Evolutionary conservation across 495 filamentous ascomycete genomes (phyloP).

Genomic region (Aspergillus affinis): DNA sequence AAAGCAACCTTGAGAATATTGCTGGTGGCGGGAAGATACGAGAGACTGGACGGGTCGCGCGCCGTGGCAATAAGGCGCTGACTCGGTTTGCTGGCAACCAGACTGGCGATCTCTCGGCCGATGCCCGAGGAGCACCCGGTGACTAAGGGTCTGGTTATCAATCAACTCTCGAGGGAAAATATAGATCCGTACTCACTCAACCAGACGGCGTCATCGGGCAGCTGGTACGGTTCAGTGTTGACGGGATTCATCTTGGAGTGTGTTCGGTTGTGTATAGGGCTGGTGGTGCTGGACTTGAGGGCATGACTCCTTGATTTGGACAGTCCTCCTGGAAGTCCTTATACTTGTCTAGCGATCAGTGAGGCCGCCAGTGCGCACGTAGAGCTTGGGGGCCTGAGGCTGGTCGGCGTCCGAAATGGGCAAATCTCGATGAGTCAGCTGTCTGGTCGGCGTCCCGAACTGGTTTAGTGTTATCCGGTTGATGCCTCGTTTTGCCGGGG

Average conservation of each 20-base stretch:
- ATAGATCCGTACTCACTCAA: conserved; percentile 38
- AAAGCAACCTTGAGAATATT: conserved; percentile 40
- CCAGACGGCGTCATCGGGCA: conserved; percentile 50
- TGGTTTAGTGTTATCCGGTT: neutral
- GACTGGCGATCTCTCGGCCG: conserved; percentile 39
- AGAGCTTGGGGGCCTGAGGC: too few species aligned
- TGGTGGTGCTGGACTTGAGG: too few species aligned
- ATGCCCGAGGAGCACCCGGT: conserved; percentile 22
- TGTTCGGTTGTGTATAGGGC: neutral
- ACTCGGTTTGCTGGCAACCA: conserved; percentile 30
- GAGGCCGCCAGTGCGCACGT: too few species aligned
- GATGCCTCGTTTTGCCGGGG: too few species aligned
- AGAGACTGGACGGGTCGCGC: conserved; percentile 28
- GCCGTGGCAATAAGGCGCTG: conserved; percentile 49
- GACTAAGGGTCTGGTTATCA: neutral
- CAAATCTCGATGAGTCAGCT: neutral
- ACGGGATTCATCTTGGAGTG: conserved; percentile 12
- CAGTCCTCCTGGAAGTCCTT: too few species aligned
- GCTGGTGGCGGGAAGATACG: conserved; percentile 25
- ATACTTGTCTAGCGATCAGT: too few species aligned
- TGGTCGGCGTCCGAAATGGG: neutral
- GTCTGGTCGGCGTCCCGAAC: neutral
- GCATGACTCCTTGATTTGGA: too few species aligned
- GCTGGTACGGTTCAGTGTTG: conserved; percentile 41
- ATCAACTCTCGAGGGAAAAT: neutral